phyloP scores from a whole-genome alignment of 495 filamentous ascomycete genomes.

The Xylaria castorea region DNA sequence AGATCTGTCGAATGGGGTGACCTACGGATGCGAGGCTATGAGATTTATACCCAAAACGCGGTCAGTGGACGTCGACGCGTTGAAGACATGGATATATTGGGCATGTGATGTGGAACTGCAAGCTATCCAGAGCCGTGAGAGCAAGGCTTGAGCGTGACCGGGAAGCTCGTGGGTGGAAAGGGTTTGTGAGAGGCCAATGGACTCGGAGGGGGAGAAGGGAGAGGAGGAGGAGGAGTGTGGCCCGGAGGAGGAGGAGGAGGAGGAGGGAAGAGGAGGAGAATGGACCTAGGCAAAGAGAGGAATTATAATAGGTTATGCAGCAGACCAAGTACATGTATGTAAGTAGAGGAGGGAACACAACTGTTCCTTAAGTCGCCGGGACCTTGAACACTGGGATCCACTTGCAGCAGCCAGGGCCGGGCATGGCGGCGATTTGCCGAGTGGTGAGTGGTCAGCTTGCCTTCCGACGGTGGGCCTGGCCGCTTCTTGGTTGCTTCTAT shows the following conservation, averaged over 20 bases:
- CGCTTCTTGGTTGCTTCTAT: slow-evolving; percentile 32
- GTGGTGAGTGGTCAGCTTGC: slow-evolving; percentile 34
- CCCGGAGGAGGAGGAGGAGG: slow-evolving; percentile 11
- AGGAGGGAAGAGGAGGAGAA: slow-evolving; percentile 9
- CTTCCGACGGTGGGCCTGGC: slow-evolving; percentile 36
- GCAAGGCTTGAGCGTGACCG: background rate
- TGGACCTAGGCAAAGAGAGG: background rate
- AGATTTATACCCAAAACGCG: slow-evolving; percentile 30
- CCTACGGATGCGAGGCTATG: slow-evolving; percentile 19
- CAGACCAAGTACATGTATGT: background rate
- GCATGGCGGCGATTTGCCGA: slow-evolving; percentile 37
- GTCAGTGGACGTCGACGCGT: slow-evolving; percentile 27
- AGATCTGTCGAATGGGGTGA: slow-evolving; percentile 16
- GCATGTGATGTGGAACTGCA: slow-evolving; percentile 13
- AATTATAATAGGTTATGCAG: slow-evolving; percentile 11
- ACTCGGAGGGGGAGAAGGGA: background rate
- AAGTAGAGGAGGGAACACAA: slow-evolving; percentile 34
- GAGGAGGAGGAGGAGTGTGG: background rate
- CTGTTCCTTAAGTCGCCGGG: slow-evolving; percentile 32
- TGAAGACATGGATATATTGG: slow-evolving; percentile 17
- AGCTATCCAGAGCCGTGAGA: background rate
- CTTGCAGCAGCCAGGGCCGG: slow-evolving; percentile 41
- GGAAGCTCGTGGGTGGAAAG: background rate
- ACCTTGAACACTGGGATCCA: slow-evolving; percentile 37
- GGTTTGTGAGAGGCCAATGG: slow-evolving; percentile 29